phyloP scores from a whole-genome alignment of 345 rosid genomes.

The Excoecaria cochinchinensis region DNA sequence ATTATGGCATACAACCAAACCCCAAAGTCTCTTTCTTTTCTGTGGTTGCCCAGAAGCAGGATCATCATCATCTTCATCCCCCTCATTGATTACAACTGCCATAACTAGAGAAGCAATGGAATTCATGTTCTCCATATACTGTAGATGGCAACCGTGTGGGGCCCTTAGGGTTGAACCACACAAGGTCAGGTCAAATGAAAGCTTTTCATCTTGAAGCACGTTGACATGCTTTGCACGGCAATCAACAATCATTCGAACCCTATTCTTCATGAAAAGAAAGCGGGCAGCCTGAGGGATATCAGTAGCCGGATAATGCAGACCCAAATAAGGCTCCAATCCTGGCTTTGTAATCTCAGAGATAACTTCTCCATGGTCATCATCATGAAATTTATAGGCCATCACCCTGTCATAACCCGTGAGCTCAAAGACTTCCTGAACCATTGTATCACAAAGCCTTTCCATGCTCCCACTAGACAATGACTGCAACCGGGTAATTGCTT shows the following conservation, averaged over 20 bases:
- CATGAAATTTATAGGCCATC: constrained; percentile 94
- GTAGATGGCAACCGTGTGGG: constrained; percentile 86
- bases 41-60: constrained; percentile 50
- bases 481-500: constrained; percentile 85
- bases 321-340: constrained; percentile 87
- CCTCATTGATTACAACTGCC: constrained; percentile 92
- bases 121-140: constrained; percentile 93
- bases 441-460: constrained; percentile 83
- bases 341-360: constrained; percentile 84
- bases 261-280: constrained; percentile 92
- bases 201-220: constrained; percentile 91
- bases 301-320: constrained; percentile 97
- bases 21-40: constrained; percentile 90
- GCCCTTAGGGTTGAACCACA: constrained; percentile 97
- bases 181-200: constrained; percentile 70
- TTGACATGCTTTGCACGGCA: constrained; percentile 80
- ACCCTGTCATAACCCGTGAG: constrained; percentile 96
- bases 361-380: constrained; percentile 98
- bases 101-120: constrained; percentile 93
- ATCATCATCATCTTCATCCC: constrained; percentile 54
- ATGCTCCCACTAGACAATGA: constrained; percentile 86
- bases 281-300: constrained; percentile 97
- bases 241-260: constrained; percentile 93
- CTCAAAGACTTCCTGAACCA: constrained; percentile 95
- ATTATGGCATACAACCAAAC: constrained; percentile 93